Conservation (phyloP, 2,329 filamentous ascomycete species). For the Neofusicoccum sp. region DNA sequence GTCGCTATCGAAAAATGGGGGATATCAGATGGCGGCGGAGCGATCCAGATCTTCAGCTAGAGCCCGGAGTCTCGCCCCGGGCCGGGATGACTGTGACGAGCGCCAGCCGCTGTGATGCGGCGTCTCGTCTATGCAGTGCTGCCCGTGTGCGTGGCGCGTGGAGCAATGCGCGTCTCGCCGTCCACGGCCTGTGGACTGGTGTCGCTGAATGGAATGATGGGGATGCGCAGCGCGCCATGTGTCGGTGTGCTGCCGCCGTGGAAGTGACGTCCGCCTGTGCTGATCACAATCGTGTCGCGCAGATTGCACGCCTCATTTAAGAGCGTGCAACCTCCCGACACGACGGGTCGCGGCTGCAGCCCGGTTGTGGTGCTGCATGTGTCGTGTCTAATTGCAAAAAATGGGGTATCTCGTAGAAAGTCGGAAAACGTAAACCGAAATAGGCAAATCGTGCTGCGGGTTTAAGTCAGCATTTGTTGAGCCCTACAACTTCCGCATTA, state of each 20-base stretch:
- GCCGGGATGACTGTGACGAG: slow-evolving; percentile 22
- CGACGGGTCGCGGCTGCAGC: not conserved
- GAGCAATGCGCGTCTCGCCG: slow-evolving; percentile 15
- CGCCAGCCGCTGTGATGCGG: slow-evolving; percentile 21
- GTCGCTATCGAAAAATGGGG: not conserved
- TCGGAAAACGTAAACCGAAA: slow-evolving; percentile 3
- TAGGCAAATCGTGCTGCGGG: slow-evolving; percentile 3
- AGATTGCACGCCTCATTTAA: slow-evolving; percentile 10
- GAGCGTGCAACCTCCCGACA: not conserved
- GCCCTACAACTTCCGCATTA: not conserved
- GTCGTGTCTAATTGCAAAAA: slow-evolving; percentile 9
- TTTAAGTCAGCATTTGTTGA: slow-evolving; percentile 8
- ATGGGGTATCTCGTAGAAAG: slow-evolving; percentile 16
- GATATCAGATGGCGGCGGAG: not conserved
- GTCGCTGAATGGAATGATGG: slow-evolving; percentile 1
- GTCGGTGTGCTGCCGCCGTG: slow-evolving; percentile 9
- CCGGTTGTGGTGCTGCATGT: slow-evolving; percentile 9
- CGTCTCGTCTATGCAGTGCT: slow-evolving; percentile 25
- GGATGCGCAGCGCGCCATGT: slow-evolving; percentile 1
- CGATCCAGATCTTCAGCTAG: slow-evolving; percentile 17
- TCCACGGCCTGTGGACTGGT: not conserved
- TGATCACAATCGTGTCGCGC: slow-evolving; percentile 15
- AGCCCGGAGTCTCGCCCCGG: not conserved
- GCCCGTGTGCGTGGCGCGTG: slow-evolving; percentile 22
- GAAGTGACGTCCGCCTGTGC: slow-evolving; percentile 13